A percentile compares a stretch with the other conserved stretches of the same genome.
Conservation (phyloP, 2,329 filamentous ascomycete genomes). For the Falciphora oryzae region DNA sequence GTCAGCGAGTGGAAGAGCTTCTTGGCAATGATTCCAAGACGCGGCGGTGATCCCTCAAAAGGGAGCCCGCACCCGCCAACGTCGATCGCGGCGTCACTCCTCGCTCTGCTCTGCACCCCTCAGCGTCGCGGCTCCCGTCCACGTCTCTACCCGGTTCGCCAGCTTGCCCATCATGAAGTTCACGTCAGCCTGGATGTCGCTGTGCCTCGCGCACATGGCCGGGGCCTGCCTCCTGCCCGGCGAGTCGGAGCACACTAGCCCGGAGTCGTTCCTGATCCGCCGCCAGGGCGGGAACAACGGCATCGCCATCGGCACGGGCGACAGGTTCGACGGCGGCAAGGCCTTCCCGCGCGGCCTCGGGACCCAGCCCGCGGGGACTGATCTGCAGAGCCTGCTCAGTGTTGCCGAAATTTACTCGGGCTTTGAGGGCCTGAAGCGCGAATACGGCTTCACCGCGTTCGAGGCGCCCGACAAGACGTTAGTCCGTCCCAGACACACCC, state of each 20-base stretch:
- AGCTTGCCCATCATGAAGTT: slow-evolving; percentile 8
- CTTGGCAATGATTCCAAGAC: neutral
- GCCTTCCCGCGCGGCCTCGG: slow-evolving; percentile 32
- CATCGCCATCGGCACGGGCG: slow-evolving; percentile 35
- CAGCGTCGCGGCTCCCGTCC: neutral
- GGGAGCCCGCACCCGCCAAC: neutral
- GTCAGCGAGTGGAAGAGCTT: neutral
- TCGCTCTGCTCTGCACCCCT: neutral
- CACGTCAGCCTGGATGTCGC: slow-evolving; percentile 2
- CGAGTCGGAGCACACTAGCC: slow-evolving; percentile 20
- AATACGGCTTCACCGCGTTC: slow-evolving; percentile 35
- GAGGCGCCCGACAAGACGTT: slow-evolving; percentile 36
- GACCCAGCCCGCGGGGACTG: slow-evolving; percentile 27
- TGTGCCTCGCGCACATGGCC: slow-evolving; percentile 10
- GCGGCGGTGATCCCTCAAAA: neutral
- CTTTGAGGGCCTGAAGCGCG: slow-evolving; percentile 33
- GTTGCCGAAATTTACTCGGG: slow-evolving; percentile 38
- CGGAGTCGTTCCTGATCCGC: slow-evolving; percentile 9
- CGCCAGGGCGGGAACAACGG: slow-evolving; percentile 17
- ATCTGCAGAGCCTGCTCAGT: slow-evolving; percentile 38
- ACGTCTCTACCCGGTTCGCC: neutral
- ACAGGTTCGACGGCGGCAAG: slow-evolving; percentile 35
- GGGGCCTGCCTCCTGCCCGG: slow-evolving; percentile 32
- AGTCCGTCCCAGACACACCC: neutral
- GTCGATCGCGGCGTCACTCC: neutral